A percentile compares a stretch with the other conserved stretches of the same genome.
Evolutionary conservation across 768 basidiomycete species (phyloP).

Genomic region (Pilatotrama ljubarskyi): DNA sequence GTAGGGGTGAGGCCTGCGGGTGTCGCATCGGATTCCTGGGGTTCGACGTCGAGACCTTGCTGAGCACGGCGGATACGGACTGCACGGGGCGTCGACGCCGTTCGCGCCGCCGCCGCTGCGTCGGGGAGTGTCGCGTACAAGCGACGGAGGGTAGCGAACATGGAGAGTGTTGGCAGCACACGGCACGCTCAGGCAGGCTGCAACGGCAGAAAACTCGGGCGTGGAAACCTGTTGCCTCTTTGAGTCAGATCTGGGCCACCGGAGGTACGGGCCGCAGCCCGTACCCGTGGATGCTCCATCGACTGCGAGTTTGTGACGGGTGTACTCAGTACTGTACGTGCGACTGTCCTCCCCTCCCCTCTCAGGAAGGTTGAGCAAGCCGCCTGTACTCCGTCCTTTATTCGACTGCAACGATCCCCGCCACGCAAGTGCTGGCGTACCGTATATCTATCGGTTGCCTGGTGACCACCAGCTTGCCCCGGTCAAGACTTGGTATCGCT

Average conservation of each 20-base stretch:
- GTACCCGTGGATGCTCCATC: too few relatives aligned
- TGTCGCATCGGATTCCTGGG: constrained; percentile 48
- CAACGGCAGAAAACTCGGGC: constrained; percentile 6
- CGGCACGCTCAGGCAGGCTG: not conserved
- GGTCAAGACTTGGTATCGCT: too few relatives aligned
- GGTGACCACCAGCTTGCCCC: too few relatives aligned
- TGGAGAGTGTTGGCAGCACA: constrained; percentile 20
- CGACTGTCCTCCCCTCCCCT: too few relatives aligned
- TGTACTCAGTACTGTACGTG: too few relatives aligned
- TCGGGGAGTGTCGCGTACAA: constrained; percentile 44
- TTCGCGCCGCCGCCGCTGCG: constrained; percentile 51
- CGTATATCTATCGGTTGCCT: too few relatives aligned
- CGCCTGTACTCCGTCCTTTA: too few relatives aligned
- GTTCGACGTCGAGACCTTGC: constrained; percentile 44
- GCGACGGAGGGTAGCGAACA: constrained; percentile 42
- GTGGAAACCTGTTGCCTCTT: not conserved
- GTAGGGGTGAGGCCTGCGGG: constrained; percentile 62
- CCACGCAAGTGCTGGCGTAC: too few relatives aligned
- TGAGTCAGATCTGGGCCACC: not conserved
- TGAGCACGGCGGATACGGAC: constrained; percentile 65
- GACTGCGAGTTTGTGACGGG: too few relatives aligned
- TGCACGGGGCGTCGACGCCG: constrained; percentile 70
- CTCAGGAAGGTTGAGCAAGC: too few relatives aligned
- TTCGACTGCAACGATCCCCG: too few relatives aligned
- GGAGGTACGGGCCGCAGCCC: not conserved